A percentile compares a stretch with the other conserved stretches of the same genome.
phyloP scores from a whole-genome alignment of 1,284 basidiomycete genomes.

The Chalciporus sp. region DNA sequence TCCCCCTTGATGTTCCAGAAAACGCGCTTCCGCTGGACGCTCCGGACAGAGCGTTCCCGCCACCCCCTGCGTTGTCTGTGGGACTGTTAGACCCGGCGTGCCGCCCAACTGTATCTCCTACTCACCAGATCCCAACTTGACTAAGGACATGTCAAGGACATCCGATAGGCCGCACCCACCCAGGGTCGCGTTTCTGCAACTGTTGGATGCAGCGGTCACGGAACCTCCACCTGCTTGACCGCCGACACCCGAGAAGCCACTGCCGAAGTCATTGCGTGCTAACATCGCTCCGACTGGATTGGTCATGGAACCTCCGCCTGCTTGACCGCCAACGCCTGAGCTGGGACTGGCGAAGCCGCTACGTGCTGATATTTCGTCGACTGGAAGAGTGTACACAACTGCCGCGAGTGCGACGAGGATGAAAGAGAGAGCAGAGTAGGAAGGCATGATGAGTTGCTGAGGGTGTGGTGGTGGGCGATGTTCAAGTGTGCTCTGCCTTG shows the following conservation, averaged over 20 bases:
- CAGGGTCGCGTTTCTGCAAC: conserved; percentile 5
- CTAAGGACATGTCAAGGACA: not conserved
- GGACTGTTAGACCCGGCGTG: not conserved
- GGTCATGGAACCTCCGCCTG: conserved; percentile 16
- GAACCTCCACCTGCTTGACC: conserved; percentile 20
- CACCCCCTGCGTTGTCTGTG: conserved; percentile 27
- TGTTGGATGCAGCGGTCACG: not conserved
- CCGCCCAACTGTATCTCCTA: not conserved
- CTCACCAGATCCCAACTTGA: conserved; percentile 22
- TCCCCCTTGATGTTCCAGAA: too few relatives aligned
- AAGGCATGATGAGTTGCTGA: conserved; percentile 28
- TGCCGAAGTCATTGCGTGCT: conserved; percentile 17
- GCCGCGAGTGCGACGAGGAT: conserved; percentile 27
- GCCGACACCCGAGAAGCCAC: conserved; percentile 17
- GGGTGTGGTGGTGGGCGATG: conserved; percentile 8
- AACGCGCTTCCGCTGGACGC: conserved; percentile 4
- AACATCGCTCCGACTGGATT: too few relatives aligned
- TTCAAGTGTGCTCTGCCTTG: conserved; percentile 3
- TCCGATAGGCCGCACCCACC: not conserved
- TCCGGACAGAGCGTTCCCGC: conserved; percentile 31
- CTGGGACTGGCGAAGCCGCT: conserved; percentile 11
- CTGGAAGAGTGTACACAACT: conserved; percentile 22
- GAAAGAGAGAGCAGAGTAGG: conserved; percentile 21
- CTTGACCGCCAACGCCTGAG: conserved; percentile 19
- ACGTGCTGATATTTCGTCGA: conserved; percentile 27